Evolutionary conservation across 768 basidiomycete species (phyloP), one percentile per base, ranked within the genome.

Genomic region (Suillus subalutaceus): DNA sequence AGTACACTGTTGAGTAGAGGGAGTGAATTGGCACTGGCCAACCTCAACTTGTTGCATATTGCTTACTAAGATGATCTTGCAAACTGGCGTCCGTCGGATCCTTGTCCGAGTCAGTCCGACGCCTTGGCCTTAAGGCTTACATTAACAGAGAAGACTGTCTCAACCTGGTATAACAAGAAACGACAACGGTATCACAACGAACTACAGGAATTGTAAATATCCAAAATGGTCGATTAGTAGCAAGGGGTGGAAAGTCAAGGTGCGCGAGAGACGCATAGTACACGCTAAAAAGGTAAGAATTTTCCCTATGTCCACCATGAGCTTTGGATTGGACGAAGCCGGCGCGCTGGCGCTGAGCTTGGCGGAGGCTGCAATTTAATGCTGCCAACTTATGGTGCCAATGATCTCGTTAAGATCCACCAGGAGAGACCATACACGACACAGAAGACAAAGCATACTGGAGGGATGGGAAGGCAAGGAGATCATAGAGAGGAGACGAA

Each of bases 311-410:
- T 41, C 37, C n/a, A 41, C 37, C 9, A 65, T 50, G 56, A 41
- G 43, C 30, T 26, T 50, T 65, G 40, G 13, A 32, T 40, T 65
- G 56, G 65, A 46, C 56, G 32, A 65, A 61, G 59, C 66, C 65
- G 8, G 40, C 63, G 37, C 38, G 63, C 61, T 50, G 23, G 37
- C 59, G 46, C 46, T 23, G 12, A 1, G 26, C 63, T 40, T 58
- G 38, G 16, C 40, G 2, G 18, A 32, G 38, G 38, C 38, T 10
- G 37, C 30, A 38, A 35, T 26, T 26, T 26, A 26, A 55, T 58
- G 62, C 32, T 40, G 46, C 63, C 10, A 26, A 37, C 18, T 37
- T 30, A 30, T 26, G n/a, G 50, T 23, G 50, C 52, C 6, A 63
- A 26, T 32, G 58, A 56, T 55, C 35, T 60, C 38, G 16, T n/a